These are phyloP conservation scores for Xerocomus potaroensis DNA, from an alignment of 768 basidiomycete genomes.

Conservation along the genomic window DNA sequence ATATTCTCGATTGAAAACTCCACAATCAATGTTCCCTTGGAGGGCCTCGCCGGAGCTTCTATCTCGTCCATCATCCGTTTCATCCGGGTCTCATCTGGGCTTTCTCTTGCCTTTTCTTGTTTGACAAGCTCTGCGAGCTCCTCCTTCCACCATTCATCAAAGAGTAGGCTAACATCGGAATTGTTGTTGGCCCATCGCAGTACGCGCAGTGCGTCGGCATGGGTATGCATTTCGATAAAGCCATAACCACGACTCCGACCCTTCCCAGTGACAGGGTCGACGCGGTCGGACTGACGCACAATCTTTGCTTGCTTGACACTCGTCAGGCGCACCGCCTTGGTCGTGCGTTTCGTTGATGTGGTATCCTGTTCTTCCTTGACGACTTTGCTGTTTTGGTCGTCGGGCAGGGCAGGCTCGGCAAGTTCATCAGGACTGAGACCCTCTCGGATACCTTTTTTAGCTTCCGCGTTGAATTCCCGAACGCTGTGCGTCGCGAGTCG, in stretches of 20 bases:
- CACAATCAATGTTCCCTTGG: conserved; percentile 62
- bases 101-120: conserved; percentile 45
- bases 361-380: conserved; percentile 22
- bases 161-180: conserved; percentile 53
- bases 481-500: conserved; percentile 80
- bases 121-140: conserved; percentile 61
- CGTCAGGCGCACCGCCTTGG: conserved; percentile 32
- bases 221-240: conserved; percentile 85
- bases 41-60: conserved; percentile 35
- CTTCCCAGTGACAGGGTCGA: conserved; percentile 83
- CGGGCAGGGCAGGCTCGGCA: conserved; percentile 15
- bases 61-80: conserved; percentile 59
- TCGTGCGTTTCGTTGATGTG: conserved; percentile 24
- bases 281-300: conserved; percentile 82
- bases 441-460: conserved; percentile 55
- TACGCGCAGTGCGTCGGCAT: conserved; percentile 87
- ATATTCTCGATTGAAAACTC: conserved; percentile 97
- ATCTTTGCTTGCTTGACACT: conserved; percentile 89
- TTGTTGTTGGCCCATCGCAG: conserved; percentile 96
- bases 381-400: conserved; percentile 25
- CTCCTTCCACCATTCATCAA: conserved; percentile 82
- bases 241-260: conserved; percentile 93
- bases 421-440: conserved; percentile 60
- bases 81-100: conserved; percentile 46
- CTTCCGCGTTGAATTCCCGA: conserved; percentile 75